Base-by-base conservation (phyloP, 768 basidiomycete species). In the Leccinellum albellum region DNA sequence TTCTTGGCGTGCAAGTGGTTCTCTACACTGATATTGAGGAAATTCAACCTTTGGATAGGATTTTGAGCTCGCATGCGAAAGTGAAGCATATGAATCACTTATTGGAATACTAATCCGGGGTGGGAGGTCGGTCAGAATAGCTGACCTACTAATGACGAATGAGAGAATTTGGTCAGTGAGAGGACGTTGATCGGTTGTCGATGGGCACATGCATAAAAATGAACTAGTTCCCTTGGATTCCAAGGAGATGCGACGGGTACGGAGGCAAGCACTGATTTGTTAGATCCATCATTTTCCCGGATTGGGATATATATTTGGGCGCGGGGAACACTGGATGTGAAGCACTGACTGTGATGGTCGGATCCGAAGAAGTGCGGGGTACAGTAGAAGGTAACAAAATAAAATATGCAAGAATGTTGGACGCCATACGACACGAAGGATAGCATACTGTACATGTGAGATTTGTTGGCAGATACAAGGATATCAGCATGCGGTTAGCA, bases 41-140 rank as follows among this genome's bases (percentile, higher is more conserved):
- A 42, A 45, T 35, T 35, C 51, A 49, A 24, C 44, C 46, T 61
- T 57, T 37, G 26, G 56, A 50, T 66, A 55, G 55, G 44, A 10
- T 64, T 59, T 64, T 50, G 53, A 58, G 53, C 24, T 53, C 17
- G 42, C 48, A 57, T 53, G 61, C 31, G 58, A 48, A 59, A 51
- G 50, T 52, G 58, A 61, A 58, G 28, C 33, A 29, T 6, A 29
- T 37, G 23, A 12, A 7, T 50, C n/a, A 4, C 6, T n/a, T 15
- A 20, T 21, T 24, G 24, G 14, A 24, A 33, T 28, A n/a, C n/a
- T n/a, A 24, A 40, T 45, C 32, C 13, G 53, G 42, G 53, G 52
- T 54, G 60, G 37, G 61, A 60, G 45, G 6, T 17, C 31, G n/a
- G 53, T 24, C 15, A 23, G 8, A 28, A 42, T 20, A 48, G 21